phyloP scores from a whole-genome alignment of 2,329 filamentous ascomycete species.

The Xylaria sp. region DNA sequence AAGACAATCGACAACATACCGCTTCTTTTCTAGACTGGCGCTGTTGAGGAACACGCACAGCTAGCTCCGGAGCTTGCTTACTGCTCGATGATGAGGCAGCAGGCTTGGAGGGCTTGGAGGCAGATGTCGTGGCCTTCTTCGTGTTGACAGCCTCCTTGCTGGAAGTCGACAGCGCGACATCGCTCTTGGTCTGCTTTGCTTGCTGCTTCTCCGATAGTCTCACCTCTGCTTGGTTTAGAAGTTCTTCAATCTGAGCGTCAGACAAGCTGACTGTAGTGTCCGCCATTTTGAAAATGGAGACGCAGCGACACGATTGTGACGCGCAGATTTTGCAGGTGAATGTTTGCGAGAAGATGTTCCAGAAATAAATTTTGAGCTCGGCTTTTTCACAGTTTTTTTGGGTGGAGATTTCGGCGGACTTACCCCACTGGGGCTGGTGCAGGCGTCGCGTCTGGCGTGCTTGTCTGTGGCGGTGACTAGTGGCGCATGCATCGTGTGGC shows the following conservation, averaged over 20 bases:
- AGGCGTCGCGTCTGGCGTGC: neutral
- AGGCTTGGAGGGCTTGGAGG: slow-evolving; percentile 14
- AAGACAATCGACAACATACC: slow-evolving; percentile 24
- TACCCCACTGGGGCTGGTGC: neutral
- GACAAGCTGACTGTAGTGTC: slow-evolving; percentile 43
- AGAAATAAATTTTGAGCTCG: neutral
- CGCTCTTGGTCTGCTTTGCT: slow-evolving; percentile 25
- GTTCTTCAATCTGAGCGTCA: slow-evolving; percentile 57
- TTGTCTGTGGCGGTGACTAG: neutral
- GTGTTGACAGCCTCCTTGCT: slow-evolving; percentile 29
- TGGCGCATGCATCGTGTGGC: neutral
- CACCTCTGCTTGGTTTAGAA: slow-evolving; percentile 58
- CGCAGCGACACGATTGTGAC: slow-evolving; percentile 3
- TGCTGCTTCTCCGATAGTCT: slow-evolving; percentile 40
- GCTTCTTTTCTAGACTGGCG: slow-evolving; percentile 30
- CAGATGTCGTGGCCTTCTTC: slow-evolving; percentile 9
- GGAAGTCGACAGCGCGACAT: slow-evolving; percentile 26
- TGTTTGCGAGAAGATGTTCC: neutral
- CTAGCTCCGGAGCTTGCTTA: slow-evolving; percentile 20
- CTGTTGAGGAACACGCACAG: slow-evolving; percentile 27
- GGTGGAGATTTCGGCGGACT: neutral
- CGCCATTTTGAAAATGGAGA: slow-evolving; percentile 24
- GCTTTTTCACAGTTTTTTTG: slow-evolving; percentile 3
- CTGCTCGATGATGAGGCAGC: slow-evolving; percentile 8
- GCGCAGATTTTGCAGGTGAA: neutral